Base-by-base conservation (phyloP, 2,329 filamentous ascomycete species). In the Verticillium dahliae region DNA sequence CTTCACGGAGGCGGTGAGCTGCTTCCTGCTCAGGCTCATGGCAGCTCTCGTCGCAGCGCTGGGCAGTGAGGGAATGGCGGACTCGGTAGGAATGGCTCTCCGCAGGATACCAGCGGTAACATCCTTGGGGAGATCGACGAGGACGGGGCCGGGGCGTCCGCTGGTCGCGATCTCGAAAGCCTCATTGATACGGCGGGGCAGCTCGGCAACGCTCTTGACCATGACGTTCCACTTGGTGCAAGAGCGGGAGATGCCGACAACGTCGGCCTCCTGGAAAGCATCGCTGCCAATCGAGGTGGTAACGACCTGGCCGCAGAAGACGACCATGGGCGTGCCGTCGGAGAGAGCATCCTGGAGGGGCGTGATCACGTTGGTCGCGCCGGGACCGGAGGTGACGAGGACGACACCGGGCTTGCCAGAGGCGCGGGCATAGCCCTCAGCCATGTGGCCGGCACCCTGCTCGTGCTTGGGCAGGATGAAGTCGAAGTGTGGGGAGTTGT, bases 221-320 rank as follows among this genome's bases (percentile, higher is more conserved):
- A 98, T 96, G 63, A 96, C 92, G 70, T 98, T 98, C 95, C 95
- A 99, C 81, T 98, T 98, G 68, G 93, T 97, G 83, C 93, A 97
- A 22, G 93, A 88, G 71, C 94, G 86, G 38, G 92, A 96, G 75
- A 99, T 98, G 68, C 94, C 94, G 63, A 97, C 82, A 39, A 96
- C 88, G 72, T 99, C 95, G 62, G 92, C 93, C 78, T 98, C 95
- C 75, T 99, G 95, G 84, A 98, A 98, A 61, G 92, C 92, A 74
- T 98, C 94, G 56, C 56, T 58, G 65, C 95, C 95, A 75, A 98
- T 97, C 60, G 92, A 90, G 56, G 84, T 87, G 39, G 94, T 98
- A 7, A 87, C 83, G 64, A 99, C 95, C 85, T 99, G 95, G 58
- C 95, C 95, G 67, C 85, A 89, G 80, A 99, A 98, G 57, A 99